Base-by-base conservation (phyloP, 2,329 filamentous ascomycete species). In the Zymoseptoria tritici region DNA sequence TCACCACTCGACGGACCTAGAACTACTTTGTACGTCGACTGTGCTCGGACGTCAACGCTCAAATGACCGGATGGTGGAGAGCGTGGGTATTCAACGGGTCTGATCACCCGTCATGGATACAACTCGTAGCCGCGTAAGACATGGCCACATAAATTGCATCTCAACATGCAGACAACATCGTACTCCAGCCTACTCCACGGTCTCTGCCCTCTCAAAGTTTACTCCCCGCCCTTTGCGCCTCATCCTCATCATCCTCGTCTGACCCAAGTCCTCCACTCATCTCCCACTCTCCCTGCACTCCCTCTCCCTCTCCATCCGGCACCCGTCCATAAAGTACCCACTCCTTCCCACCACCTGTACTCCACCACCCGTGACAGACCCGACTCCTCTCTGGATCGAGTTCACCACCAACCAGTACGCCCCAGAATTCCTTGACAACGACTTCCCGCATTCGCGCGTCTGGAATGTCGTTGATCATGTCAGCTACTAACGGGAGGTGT, bases 301-400 rank as follows among this genome's bases (percentile, higher is more conserved):
- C 36, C 36, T 16, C 20, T 72, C 71, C 49, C 75, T 66, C 4
- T 71, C 54, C 26, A 68, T 66, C n/a, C 64, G 67, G 3, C 16
- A 46, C 36, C 36, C 16, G 36, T 7, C 78, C 82, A 69, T 76
- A 81, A 1, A 85, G 64, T 4, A 85, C 77, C 66, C 78, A 73
- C 60, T 86, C 83, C 54, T 82, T 76, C 0, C 85, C 85, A 3
- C 84, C 83, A 60, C 82, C 72, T 72, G 84, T 76, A 75, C 85
- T 89, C 92, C 92, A 96, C 92, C 92, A 97, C 2, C 85, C 84
- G 19, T 96, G 88, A 54, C 88, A 91, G 31, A 89, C 81, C 49
- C 87, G 84, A 6, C 90, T 87, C 61, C 91, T 82, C 71, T 95
- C 89, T 22, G 95, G 87, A 74, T 96, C 91, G 85, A 96, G 88